phyloP scores from a whole-genome alignment of 2,329 filamentous ascomycete genomes.

The Colletotrichum shisoi region DNA sequence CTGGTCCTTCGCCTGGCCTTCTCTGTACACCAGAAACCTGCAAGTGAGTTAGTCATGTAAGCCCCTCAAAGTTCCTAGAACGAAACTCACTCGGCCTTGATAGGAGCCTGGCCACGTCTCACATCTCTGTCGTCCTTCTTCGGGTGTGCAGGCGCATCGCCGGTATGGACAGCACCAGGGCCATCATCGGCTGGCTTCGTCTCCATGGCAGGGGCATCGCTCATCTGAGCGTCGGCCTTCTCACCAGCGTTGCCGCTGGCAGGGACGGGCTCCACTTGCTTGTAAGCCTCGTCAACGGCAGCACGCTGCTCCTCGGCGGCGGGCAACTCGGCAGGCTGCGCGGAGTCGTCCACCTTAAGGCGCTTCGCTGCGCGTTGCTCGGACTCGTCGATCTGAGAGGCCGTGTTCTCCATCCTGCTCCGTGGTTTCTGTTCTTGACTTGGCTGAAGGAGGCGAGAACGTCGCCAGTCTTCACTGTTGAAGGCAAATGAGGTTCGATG shows the following conservation, averaged over 20 bases:
- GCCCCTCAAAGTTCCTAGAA: background rate
- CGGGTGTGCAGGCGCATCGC: conserved; percentile 15
- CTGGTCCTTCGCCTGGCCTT: conserved; percentile 63
- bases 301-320: conserved; percentile 29
- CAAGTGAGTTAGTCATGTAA: conserved; percentile 11
- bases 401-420: conserved; percentile 29
- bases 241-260: conserved; percentile 31
- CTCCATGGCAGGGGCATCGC: conserved; percentile 14
- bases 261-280: conserved; percentile 24
- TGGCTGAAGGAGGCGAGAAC: background rate
- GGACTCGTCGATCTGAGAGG: conserved; percentile 25
- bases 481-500: background rate
- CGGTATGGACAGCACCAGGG: conserved; percentile 29
- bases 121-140: conserved; percentile 40
- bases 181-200: conserved; percentile 1
- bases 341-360: conserved; percentile 40
- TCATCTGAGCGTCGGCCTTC: conserved; percentile 33
- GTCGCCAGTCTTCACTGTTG: background rate
- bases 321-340: conserved; percentile 3
- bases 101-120: conserved; percentile 46
- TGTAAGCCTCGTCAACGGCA: conserved; percentile 30
- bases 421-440: background rate
- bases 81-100: conserved; percentile 51
- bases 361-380: conserved; percentile 42
- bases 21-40: conserved; percentile 48